Evolutionary conservation across 768 basidiomycete species (phyloP).

Genomic region (Lyophyllum decastes): DNA sequence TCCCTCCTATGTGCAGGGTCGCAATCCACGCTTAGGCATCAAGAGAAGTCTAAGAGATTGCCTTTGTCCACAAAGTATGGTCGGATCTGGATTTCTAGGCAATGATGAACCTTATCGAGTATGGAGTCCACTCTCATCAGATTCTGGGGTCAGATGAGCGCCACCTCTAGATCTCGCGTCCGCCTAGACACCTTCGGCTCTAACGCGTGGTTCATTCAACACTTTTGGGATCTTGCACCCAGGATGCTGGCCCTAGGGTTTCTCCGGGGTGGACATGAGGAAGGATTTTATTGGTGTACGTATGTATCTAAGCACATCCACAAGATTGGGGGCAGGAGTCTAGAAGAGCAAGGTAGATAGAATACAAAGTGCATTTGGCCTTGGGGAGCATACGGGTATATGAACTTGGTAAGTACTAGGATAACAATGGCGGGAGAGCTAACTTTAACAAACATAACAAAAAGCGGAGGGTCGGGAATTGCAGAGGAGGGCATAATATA

Average conservation of each 20-base stretch:
- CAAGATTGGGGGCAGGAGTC: neutral
- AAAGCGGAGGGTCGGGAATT: neutral
- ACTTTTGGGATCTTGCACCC: neutral
- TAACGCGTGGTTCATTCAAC: neutral
- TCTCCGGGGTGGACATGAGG: neutral
- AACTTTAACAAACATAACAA: neutral
- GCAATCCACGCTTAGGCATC: too few species aligned
- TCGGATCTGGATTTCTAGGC: constrained; percentile 3
- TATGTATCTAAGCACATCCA: neutral
- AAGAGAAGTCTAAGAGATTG: constrained; percentile 1
- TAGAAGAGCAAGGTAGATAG: constrained; percentile 1
- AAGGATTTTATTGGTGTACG: neutral
- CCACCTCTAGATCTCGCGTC: constrained; percentile 3
- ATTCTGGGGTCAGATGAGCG: constrained; percentile 4
- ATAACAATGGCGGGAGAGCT: neutral
- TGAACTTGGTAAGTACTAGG: neutral
- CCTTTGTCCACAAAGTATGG: neutral
- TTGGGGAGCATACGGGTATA: constrained; percentile 4
- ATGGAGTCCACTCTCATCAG: constrained; percentile 3
- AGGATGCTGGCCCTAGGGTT: neutral
- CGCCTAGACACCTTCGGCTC: neutral
- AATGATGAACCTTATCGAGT: constrained; percentile 1
- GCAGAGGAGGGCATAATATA: neutral
- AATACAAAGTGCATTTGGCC: constrained; percentile 7
- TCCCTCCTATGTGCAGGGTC: too few species aligned